These are phyloP conservation scores for Heliophila coronopifolia DNA, from an alignment of 441 rosid genomes.

Conservation along the genomic window DNA sequence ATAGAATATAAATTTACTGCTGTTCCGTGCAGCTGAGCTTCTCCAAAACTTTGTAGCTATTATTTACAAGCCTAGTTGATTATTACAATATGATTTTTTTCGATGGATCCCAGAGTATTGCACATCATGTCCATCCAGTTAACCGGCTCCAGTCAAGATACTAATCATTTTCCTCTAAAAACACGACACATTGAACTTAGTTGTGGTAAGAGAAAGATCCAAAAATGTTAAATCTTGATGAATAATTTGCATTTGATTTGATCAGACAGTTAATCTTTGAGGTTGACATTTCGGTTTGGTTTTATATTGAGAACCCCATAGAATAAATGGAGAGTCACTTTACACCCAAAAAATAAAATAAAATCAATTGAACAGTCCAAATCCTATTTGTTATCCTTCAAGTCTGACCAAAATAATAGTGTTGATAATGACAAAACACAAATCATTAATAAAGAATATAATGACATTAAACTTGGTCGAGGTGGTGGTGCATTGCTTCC, in stretches of 20 bases:
- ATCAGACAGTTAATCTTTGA: no score
- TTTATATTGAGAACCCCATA: neutral
- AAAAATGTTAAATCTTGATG: no score
- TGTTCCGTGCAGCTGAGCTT: neutral
- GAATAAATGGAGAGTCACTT: slow-evolving; percentile 10
- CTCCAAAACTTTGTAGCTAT: neutral
- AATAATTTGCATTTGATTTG: no score
- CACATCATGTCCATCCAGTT: no score
- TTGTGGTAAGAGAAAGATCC: no score
- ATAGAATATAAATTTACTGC: slow-evolving; percentile 20
- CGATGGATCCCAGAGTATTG: no score
- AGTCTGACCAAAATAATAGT: slow-evolving; percentile 26
- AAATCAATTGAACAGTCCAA: slow-evolving; percentile 22
- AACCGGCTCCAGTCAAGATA: no score
- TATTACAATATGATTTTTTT: neutral
- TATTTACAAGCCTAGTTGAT: neutral
- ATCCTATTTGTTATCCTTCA: slow-evolving; percentile 23
- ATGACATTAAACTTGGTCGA: slow-evolving; percentile 26
- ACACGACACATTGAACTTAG: no score
- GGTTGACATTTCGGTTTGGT: neutral
- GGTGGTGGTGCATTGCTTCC: slow-evolving; percentile 47
- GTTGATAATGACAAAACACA: slow-evolving; percentile 32
- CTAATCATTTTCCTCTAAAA: no score
- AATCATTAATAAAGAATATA: slow-evolving; percentile 40
- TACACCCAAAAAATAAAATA: slow-evolving; percentile 20